Evolutionary conservation across 345 rosid genomes (phyloP).

Genomic region (Syzygium grande): DNA sequence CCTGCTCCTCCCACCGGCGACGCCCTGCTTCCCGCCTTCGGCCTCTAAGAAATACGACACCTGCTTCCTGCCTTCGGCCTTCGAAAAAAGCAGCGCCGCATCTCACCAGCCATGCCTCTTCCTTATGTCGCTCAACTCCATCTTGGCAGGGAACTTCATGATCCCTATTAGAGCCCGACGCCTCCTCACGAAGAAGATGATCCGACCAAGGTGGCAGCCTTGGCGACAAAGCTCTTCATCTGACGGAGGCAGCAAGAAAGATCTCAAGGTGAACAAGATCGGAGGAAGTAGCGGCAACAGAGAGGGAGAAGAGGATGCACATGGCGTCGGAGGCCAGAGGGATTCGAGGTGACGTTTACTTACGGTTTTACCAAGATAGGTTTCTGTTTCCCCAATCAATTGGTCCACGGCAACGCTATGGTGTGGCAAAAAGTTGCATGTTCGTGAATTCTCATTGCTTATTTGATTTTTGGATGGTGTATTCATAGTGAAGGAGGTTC

Average conservation of each 20-base stretch:
- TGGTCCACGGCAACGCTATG: neutral
- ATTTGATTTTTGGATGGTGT: neutral
- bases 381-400: too few relatives aligned
- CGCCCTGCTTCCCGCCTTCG: neutral
- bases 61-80: too few relatives aligned
- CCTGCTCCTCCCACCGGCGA: neutral
- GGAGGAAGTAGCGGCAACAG: constrained; percentile 15
- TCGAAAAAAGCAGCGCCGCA: too few relatives aligned
- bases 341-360: constrained; percentile 17
- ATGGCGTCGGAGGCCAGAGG: neutral
- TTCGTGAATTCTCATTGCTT: neutral
- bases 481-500: neutral
- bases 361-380: neutral
- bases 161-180: neutral
- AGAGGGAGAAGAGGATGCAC: constrained; percentile 15
- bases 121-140: neutral
- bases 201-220: neutral
- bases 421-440: neutral
- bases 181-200: neutral
- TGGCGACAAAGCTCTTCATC: neutral
- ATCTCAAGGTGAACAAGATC: constrained; percentile 20
- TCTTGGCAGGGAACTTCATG: neutral
- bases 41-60: neutral
- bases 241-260: neutral
- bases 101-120: too few relatives aligned